Evolutionary conservation across 257 asterid species (phyloP).

Genomic region (Solanum lignicaule): DNA sequence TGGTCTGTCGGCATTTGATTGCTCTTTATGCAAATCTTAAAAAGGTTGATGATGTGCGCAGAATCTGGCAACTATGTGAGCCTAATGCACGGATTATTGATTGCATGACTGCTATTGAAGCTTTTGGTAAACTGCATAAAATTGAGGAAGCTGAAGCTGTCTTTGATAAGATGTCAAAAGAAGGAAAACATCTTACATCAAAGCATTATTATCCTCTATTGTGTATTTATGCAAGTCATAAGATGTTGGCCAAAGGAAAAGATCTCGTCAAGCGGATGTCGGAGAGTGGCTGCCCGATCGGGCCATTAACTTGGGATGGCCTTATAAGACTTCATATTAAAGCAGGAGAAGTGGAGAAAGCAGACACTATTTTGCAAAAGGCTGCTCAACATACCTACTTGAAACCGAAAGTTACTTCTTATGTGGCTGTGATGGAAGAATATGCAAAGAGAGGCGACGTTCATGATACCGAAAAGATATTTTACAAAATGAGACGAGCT

Average conservation of each 20-base stretch:
- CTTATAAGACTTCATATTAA: slow-evolving; percentile 48
- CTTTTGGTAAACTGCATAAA: slow-evolving; percentile 54
- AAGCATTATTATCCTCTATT: slow-evolving; percentile 32
- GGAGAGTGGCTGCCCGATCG: slow-evolving; percentile 30
- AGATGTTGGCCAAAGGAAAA: slow-evolving; percentile 52
- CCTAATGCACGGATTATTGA: slow-evolving; percentile 27
- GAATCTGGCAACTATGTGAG: slow-evolving; percentile 61
- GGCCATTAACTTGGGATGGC: slow-evolving; percentile 51
- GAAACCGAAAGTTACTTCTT: slow-evolving; percentile 33
- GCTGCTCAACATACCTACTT: slow-evolving; percentile 23
- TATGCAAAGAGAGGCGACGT: slow-evolving; percentile 52
- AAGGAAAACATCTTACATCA: slow-evolving; percentile 18
- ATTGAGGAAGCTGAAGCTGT: slow-evolving; percentile 65
- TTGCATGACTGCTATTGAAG: slow-evolving; percentile 45
- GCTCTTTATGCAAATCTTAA: slow-evolving; percentile 63
- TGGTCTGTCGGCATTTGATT: slow-evolving; percentile 29
- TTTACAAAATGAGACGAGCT: slow-evolving; percentile 32
- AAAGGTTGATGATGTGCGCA: slow-evolving; percentile 43
- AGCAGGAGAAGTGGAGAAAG: slow-evolving; percentile 65
- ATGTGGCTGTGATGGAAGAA: slow-evolving; percentile 31
- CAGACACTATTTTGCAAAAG: slow-evolving; percentile 33
- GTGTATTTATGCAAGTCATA: slow-evolving; percentile 40
- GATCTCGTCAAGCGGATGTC: slow-evolving; percentile 60
- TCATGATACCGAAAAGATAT: slow-evolving; percentile 54
- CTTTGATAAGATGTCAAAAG: slow-evolving; percentile 29